Evolutionary conservation across 75 land plant species (phyloP).

Genomic region (Larix kaempferi): DNA sequence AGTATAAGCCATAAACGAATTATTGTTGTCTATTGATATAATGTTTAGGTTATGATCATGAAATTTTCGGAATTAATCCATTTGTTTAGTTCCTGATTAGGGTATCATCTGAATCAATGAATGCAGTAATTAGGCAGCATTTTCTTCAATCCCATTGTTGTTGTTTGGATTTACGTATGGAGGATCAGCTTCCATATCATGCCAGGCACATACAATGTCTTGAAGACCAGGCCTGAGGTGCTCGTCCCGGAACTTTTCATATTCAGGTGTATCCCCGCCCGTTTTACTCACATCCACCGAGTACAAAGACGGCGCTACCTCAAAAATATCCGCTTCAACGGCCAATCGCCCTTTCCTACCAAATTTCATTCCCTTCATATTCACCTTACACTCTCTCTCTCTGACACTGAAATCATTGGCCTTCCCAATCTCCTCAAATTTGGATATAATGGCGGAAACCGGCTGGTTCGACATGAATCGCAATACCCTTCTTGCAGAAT

Average conservation of each 20-base stretch:
- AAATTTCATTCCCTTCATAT: slow-evolving; percentile 14
- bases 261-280: slow-evolving; percentile 32
- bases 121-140: too few relatives aligned
- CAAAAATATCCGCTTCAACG: slow-evolving; percentile 35
- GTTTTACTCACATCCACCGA: slow-evolving; percentile 39
- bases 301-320: slow-evolving; percentile 26
- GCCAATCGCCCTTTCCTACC: slow-evolving; percentile 23
- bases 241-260: slow-evolving; percentile 20
- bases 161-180: too few relatives aligned
- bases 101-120: too few relatives aligned
- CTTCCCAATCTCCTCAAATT: slow-evolving; percentile 25
- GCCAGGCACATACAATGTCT: slow-evolving; percentile 35
- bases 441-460: slow-evolving; percentile 26
- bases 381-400: slow-evolving; percentile 22
- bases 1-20: too few relatives aligned
- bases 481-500: slow-evolving; percentile 4
- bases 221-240: slow-evolving; percentile 24
- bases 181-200: background rate
- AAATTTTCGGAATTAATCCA: too few relatives aligned
- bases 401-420: slow-evolving; percentile 22
- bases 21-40: too few relatives aligned
- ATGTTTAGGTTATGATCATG: too few relatives aligned
- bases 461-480: slow-evolving; percentile 26
- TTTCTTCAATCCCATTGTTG: too few relatives aligned
- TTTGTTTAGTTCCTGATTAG: too few relatives aligned